Conservation (phyloP, 2,329 filamentous ascomycete species). For the Fonsecaea pedrosoi region DNA sequence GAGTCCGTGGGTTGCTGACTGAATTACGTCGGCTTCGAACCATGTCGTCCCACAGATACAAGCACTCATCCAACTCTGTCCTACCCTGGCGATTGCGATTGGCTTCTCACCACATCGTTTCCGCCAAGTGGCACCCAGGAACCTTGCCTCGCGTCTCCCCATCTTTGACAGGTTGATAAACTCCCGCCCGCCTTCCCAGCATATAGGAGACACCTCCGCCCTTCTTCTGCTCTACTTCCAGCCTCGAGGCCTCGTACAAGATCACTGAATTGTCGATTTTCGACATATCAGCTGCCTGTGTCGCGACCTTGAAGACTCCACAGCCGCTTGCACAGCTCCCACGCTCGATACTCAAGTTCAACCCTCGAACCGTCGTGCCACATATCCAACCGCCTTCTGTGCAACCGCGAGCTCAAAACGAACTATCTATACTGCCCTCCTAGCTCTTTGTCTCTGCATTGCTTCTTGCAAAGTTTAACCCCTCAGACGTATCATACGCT, state of each 20-base stretch:
- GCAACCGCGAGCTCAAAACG: constrained; percentile 9
- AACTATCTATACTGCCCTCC: background rate
- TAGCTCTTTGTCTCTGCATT: background rate
- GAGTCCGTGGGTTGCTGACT: constrained; percentile 12
- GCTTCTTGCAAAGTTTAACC: constrained; percentile 7
- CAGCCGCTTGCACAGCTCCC: constrained; percentile 7
- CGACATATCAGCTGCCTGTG: constrained; percentile 18
- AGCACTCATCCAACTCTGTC: constrained; percentile 13
- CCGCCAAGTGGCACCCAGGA: constrained; percentile 18
- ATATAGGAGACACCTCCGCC: constrained; percentile 4
- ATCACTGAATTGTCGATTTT: constrained; percentile 16
- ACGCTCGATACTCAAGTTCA: constrained; percentile 1
- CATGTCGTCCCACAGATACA: constrained; percentile 21
- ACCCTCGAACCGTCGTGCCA: constrained; percentile 18
- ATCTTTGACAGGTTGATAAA: constrained; percentile 28
- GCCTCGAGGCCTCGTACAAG: constrained; percentile 20
- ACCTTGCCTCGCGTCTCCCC: constrained; percentile 5
- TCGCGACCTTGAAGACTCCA: constrained; percentile 15
- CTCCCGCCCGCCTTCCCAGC: constrained; percentile 7
- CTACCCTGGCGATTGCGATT: constrained; percentile 23
- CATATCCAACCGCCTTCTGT: constrained; percentile 11
- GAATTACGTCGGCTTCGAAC: constrained; percentile 11
- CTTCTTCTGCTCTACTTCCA: constrained; percentile 16
- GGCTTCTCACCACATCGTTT: constrained; percentile 18
- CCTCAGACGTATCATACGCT: constrained; percentile 39